phyloP scores from a whole-genome alignment of 352 stramenopile genomes.

The Globisporangium middletonii region DNA sequence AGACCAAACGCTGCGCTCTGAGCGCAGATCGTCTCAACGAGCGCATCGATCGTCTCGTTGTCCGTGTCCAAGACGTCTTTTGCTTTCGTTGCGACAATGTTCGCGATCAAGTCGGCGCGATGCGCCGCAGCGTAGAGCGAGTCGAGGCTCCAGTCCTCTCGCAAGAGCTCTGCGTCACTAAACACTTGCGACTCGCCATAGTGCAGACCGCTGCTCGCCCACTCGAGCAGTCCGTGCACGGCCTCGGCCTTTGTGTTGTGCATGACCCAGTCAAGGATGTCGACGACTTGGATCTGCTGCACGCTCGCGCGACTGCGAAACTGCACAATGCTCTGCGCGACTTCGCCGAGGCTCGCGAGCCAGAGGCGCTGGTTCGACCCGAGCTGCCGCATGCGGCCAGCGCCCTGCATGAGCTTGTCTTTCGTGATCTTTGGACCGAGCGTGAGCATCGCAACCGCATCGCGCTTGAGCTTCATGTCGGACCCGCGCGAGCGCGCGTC shows the following conservation, averaged over 20 bases:
- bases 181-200: slow-evolving; percentile 32
- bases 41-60: neutral
- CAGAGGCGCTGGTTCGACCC: slow-evolving; percentile 61
- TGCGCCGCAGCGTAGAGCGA: slow-evolving; percentile 28
- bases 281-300: slow-evolving; percentile 15
- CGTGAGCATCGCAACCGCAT: slow-evolving; percentile 75
- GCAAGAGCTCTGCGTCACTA: slow-evolving; percentile 21
- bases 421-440: slow-evolving; percentile 84
- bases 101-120: slow-evolving; percentile 20
- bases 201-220: slow-evolving; percentile 72
- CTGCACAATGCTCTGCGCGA: slow-evolving; percentile 42
- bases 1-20: slow-evolving; percentile 19
- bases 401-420: slow-evolving; percentile 92
- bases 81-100: slow-evolving; percentile 25
- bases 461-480: slow-evolving; percentile 80
- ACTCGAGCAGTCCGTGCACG: slow-evolving; percentile 60
- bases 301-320: slow-evolving; percentile 5
- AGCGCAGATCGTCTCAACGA: slow-evolving; percentile 16
- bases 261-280: slow-evolving; percentile 87
- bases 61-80: neutral
- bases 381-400: slow-evolving; percentile 80
- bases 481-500: slow-evolving; percentile 83
- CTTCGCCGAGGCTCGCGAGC: slow-evolving; percentile 61
- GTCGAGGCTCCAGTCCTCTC: slow-evolving; percentile 46
- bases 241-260: slow-evolving; percentile 75